Conservation (phyloP, 2,329 filamentous ascomycete species). For the Sarocladium kiliense region DNA sequence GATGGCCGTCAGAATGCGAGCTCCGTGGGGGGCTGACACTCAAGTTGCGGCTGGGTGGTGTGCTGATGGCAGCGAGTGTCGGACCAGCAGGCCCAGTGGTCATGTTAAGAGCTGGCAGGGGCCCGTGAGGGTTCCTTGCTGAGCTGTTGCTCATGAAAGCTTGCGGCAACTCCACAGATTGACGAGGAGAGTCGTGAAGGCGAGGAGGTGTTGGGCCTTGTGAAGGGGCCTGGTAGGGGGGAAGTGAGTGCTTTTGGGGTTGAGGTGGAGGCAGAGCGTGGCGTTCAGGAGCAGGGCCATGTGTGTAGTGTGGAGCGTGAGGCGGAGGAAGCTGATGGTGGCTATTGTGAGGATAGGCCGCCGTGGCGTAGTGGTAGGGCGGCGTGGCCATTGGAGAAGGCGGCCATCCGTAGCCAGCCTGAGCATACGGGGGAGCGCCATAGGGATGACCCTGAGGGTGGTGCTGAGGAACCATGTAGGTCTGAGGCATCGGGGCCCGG, state of each 20-base stretch:
- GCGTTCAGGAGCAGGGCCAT: constrained; percentile 13
- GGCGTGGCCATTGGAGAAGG: constrained; percentile 52
- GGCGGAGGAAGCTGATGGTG: constrained; percentile 19
- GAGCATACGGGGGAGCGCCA: constrained; percentile 32
- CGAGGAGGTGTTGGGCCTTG: constrained; percentile 26
- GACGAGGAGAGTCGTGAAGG: constrained; percentile 34
- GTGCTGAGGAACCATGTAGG: constrained; percentile 32
- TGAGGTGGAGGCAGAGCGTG: constrained; percentile 29
- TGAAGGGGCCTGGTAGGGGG: constrained; percentile 24
- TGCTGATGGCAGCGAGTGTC: constrained; percentile 22
- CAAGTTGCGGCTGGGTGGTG: constrained; percentile 38
- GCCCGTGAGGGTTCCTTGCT: constrained; percentile 31
- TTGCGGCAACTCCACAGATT: constrained; percentile 37
- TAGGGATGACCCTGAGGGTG: constrained; percentile 25
- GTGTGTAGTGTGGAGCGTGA: constrained; percentile 24
- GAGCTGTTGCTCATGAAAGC: constrained; percentile 30
- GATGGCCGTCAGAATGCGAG: constrained; percentile 28
- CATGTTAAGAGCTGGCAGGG: constrained; percentile 37
- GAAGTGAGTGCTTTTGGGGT: constrained; percentile 24
- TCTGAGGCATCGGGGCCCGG: constrained; percentile 57
- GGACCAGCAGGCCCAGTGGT: constrained; percentile 21
- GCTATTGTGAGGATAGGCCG: constrained; percentile 26
- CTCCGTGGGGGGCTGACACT: constrained; percentile 45
- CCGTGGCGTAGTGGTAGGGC: constrained; percentile 42
- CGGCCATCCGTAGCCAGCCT: constrained; percentile 46